phyloP scores from a whole-genome alignment of 2,329 filamentous ascomycete genomes.

The Harringtonia lauricola region DNA sequence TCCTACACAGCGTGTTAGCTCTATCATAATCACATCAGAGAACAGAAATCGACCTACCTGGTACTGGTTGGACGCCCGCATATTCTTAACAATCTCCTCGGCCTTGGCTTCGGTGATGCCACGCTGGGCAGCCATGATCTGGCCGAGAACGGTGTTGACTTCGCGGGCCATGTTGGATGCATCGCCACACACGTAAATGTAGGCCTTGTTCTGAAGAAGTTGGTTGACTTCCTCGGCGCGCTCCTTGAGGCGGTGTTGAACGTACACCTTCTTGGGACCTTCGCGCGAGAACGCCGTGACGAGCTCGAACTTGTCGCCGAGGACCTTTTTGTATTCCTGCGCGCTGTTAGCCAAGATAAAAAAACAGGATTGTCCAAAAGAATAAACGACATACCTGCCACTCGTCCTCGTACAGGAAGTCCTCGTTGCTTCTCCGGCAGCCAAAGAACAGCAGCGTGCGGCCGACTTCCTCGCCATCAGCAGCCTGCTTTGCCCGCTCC shows the following conservation, averaged over 20 bases:
- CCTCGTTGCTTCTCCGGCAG: slow-evolving; percentile 76
- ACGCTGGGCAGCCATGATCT: slow-evolving; percentile 78
- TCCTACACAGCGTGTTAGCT: slow-evolving; percentile 32
- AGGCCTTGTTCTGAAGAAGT: slow-evolving; percentile 74
- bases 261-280: slow-evolving; percentile 79
- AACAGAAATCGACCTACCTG: slow-evolving; percentile 48
- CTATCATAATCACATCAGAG: too few relatives aligned
- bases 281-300: slow-evolving; percentile 95
- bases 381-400: slow-evolving; percentile 62
- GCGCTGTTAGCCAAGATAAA: slow-evolving; percentile 7
- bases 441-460: slow-evolving; percentile 90
- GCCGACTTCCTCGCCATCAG: slow-evolving; percentile 71
- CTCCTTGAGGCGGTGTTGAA: slow-evolving; percentile 86
- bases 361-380: not conserved
- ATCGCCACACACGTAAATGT: slow-evolving; percentile 97
- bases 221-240: slow-evolving; percentile 75
- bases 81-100: slow-evolving; percentile 93
- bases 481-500: slow-evolving; percentile 76
- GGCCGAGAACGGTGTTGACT: slow-evolving; percentile 74
- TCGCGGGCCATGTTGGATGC: slow-evolving; percentile 95
- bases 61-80: slow-evolving; percentile 92
- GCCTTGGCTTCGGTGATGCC: slow-evolving; percentile 76
- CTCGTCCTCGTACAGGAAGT: slow-evolving; percentile 85
- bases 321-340: slow-evolving; percentile 69
- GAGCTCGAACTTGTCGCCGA: slow-evolving; percentile 84